These are phyloP conservation scores for Coemansia sp. DNA, from an alignment of 192 early-diverging fungal genomes.

Conservation along the genomic window DNA sequence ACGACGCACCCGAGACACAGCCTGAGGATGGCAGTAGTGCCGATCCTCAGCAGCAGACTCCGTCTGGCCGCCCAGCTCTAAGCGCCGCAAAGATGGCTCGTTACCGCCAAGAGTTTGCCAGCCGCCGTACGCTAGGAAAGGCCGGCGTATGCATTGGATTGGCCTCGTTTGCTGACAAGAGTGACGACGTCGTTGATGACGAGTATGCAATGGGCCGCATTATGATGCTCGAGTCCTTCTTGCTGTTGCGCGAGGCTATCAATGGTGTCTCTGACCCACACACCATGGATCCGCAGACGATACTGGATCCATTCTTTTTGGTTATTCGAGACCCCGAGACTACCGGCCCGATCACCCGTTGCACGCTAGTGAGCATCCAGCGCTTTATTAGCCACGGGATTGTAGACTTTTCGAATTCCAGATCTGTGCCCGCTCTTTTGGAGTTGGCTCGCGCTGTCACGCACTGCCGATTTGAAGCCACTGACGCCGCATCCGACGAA, in stretches of 20 bases:
- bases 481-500: slow-evolving; percentile 93
- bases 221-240: slow-evolving; percentile 47
- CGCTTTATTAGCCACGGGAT: slow-evolving; percentile 87
- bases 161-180: slow-evolving; percentile 43
- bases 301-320: slow-evolving; percentile 92
- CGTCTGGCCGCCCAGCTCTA: not conserved
- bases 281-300: slow-evolving; percentile 65
- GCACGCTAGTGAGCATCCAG: slow-evolving; percentile 88
- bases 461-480: slow-evolving; percentile 95
- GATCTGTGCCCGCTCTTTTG: slow-evolving; percentile 38
- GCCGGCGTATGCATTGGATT: slow-evolving; percentile 48
- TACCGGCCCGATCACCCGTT: slow-evolving; percentile 91
- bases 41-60: not conserved
- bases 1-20: not conserved
- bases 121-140: slow-evolving; percentile 45
- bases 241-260: slow-evolving; percentile 46
- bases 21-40: not conserved
- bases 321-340: slow-evolving; percentile 93
- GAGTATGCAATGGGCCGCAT: slow-evolving; percentile 37
- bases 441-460: slow-evolving; percentile 77
- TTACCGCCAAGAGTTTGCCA: slow-evolving; percentile 37
- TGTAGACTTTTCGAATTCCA: slow-evolving; percentile 48
- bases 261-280: slow-evolving; percentile 57
- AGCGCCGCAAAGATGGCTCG: slow-evolving; percentile 12
- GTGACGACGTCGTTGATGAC: slow-evolving; percentile 26